Conservation (phyloP, 768 basidiomycete genomes). For the Suillus plorans region DNA sequence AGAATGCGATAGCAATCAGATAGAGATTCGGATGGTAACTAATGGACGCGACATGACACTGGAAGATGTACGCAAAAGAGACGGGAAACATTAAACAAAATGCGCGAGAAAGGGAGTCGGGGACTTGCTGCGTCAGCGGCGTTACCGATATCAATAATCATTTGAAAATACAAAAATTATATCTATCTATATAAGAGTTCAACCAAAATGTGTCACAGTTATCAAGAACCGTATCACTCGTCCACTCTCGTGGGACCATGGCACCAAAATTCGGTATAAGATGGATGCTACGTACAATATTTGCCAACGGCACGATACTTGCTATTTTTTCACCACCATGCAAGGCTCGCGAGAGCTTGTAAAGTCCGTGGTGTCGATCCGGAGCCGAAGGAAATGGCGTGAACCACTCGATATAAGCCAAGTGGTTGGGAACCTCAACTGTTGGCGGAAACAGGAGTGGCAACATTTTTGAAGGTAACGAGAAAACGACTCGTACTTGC, state of each 20-base stretch:
- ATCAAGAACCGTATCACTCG: slow-evolving; percentile 5
- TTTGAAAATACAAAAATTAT: slow-evolving; percentile 2
- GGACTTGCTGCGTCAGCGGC: too few relatives aligned
- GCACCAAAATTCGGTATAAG: slow-evolving; percentile 23
- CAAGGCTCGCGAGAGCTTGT: slow-evolving; percentile 20
- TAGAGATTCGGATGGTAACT: too few relatives aligned
- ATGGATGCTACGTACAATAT: slow-evolving; percentile 22
- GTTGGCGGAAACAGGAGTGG: too few relatives aligned
- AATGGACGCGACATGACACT: too few relatives aligned
- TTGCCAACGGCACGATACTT: slow-evolving; percentile 16
- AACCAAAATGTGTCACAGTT: slow-evolving; percentile 8
- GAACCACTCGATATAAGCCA: slow-evolving; percentile 15
- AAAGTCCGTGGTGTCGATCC: slow-evolving; percentile 20
- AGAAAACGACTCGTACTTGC: too few relatives aligned
- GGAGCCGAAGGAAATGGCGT: slow-evolving; percentile 9
- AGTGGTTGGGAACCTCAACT: slow-evolving; percentile 1
- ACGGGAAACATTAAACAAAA: too few relatives aligned
- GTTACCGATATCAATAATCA: neutral
- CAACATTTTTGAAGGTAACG: too few relatives aligned
- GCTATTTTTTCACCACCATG: slow-evolving; percentile 16
- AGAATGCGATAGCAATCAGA: too few relatives aligned
- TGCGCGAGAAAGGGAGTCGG: too few relatives aligned
- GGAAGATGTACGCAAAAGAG: too few relatives aligned
- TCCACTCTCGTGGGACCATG: slow-evolving; percentile 19
- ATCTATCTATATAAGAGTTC: slow-evolving; percentile 21